These are phyloP conservation scores for Nicotiana sylvestris DNA, from an alignment of 257 asterid species.

Conservation along the genomic window DNA sequence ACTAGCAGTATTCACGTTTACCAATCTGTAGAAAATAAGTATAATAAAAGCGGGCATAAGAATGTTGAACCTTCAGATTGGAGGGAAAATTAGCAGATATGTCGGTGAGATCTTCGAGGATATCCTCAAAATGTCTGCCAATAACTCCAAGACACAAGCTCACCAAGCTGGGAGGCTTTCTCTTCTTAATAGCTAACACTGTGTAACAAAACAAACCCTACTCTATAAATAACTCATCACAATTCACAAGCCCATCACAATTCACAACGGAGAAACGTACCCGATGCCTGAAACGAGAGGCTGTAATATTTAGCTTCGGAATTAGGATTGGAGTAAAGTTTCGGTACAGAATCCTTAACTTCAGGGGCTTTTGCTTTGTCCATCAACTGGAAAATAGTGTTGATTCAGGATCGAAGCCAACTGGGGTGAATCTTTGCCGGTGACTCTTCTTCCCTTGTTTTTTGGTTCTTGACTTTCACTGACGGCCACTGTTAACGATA, in stretches of 20 bases:
- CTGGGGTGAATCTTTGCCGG: not conserved
- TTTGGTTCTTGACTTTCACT: not conserved
- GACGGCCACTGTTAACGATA: not conserved
- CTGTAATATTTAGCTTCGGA: conserved; percentile 9
- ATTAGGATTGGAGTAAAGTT: conserved; percentile 34
- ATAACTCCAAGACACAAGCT: conserved; percentile 80
- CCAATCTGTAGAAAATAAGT: not conserved
- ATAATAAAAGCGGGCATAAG: not conserved
- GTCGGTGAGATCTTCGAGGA: conserved; percentile 64
- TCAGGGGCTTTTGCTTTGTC: conserved; percentile 43
- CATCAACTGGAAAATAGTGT: conserved; percentile 35
- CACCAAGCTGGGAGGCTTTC: conserved; percentile 65
- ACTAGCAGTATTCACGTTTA: not conserved
- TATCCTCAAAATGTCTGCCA: conserved; percentile 83
- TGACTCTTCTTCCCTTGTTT: not conserved
- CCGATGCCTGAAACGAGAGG: conserved; percentile 29
- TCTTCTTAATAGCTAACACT: conserved; percentile 41
- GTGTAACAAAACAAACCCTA: conserved; percentile 29
- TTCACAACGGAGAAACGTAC: conserved; percentile 24
- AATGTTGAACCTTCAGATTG: conserved; percentile 50
- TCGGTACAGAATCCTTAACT: conserved; percentile 26
- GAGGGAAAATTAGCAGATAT: conserved; percentile 59
- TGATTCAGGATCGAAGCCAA: not conserved
- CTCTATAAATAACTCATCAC: conserved; percentile 10
- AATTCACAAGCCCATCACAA: not conserved